Base-by-base conservation (phyloP, 371 early-diverging fungal genomes). In the Actinomucor elegans region DNA sequence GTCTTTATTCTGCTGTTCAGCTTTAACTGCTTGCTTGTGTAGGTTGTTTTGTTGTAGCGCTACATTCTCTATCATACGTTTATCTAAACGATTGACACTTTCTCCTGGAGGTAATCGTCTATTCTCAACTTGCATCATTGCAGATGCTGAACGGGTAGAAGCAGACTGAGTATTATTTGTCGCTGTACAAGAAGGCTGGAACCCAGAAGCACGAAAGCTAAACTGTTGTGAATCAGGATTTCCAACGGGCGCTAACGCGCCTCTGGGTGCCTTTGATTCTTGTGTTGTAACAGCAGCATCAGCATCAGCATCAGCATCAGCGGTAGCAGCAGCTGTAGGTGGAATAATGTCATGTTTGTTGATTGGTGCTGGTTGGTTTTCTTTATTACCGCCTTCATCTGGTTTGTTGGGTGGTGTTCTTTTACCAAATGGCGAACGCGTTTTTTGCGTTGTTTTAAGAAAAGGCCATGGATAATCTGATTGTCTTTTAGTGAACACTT, bases 381-480 rank as follows among this genome's bases (percentile, higher is more conserved):
- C 31, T 31, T 31, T 31, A 7, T 31, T 31, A 31, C n/a, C n/a
- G n/a, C n/a, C n/a, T n/a, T n/a, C n/a, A n/a, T n/a, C n/a, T n/a
- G 44, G 44, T 27, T 43, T 12, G 8, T 26, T 43, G 3, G 23
- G 24, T 15, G 23, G 31, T 2, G n/a, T 7, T 15, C 42, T 17
- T 45, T 52, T 48, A 32, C 28, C 40, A 48, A 69, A 73, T 2
- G 73, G 73, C 11, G 69, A 67, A 50, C 56, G 56, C 27, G 48
- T 41, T 5, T 42, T 32, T 8, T 55, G 59, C 0, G 58, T 69
- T 8, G 37, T 38, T 23, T 66, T 67, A 3, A 73, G 36, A 14
- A 45, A 62, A 0, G 79, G 79, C 75, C 73, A 75, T 1, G 67
- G 54, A 18, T 37, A 48, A 0, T 56, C 61, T 18, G 27, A 2